phyloP scores from a whole-genome alignment of 148 eudicot genomes.

The Nepenthes mirabilis region DNA sequence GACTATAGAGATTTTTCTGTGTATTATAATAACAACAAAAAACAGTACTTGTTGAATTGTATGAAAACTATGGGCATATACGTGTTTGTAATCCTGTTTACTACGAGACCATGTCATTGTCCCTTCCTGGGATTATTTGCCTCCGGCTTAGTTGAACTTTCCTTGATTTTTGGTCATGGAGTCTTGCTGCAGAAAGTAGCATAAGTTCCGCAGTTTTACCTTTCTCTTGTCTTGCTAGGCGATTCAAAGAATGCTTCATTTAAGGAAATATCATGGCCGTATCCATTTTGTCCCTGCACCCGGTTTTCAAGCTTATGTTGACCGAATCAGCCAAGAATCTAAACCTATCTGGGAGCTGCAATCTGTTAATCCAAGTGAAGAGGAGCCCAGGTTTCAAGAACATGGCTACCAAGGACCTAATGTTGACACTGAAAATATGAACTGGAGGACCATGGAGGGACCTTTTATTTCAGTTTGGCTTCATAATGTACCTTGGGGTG shows the following conservation, averaged over 20 bases:
- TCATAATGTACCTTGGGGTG: conserved; percentile 93
- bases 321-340: conserved; percentile 22
- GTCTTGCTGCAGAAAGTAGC: no score
- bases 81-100: no score
- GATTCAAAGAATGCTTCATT: conserved; percentile 45
- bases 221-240: conserved; percentile 29
- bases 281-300: conserved; percentile 78
- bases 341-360: conserved; percentile 16
- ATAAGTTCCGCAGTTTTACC: no score
- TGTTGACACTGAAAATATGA: conserved; percentile 24
- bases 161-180: no score
- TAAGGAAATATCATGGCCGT: conserved; percentile 74
- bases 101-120: no score
- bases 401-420: conserved; percentile 47
- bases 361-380: conserved; percentile 16
- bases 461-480: conserved; percentile 91
- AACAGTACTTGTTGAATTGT: no score
- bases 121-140: no score
- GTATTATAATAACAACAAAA: no score
- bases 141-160: no score
- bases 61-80: no score
- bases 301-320: conserved; percentile 54
- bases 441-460: conserved; percentile 75
- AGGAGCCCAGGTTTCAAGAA: conserved; percentile 16
- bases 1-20: no score